These are phyloP conservation scores for Penicillium corylophilum DNA, from an alignment of 2,329 filamentous ascomycete genomes.

Conservation along the genomic window DNA sequence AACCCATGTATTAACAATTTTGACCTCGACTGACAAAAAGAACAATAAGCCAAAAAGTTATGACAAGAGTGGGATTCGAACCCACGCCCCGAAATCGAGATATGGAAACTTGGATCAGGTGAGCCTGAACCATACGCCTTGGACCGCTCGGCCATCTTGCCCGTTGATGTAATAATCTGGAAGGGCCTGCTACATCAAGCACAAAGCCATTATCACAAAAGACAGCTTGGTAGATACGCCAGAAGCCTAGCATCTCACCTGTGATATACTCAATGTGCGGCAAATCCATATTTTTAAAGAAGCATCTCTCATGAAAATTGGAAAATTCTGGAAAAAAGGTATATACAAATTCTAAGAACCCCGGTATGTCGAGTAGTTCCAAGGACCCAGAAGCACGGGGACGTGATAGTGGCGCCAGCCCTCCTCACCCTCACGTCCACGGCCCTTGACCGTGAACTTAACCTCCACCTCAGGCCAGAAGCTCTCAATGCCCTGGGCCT, in stretches of 20 bases:
- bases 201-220: too few relatives aligned
- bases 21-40: too few relatives aligned
- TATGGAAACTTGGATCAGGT: slow-evolving; percentile 22
- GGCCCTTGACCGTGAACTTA: slow-evolving; percentile 49
- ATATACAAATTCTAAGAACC: slow-evolving; percentile 39
- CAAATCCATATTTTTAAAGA: neutral
- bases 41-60: slow-evolving; percentile 1
- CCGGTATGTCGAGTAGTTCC: slow-evolving; percentile 53
- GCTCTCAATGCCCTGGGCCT: slow-evolving; percentile 47
- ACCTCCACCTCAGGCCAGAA: slow-evolving; percentile 54
- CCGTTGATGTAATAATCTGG: neutral
- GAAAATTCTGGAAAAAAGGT: neutral
- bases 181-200: too few relatives aligned
- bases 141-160: slow-evolving; percentile 35
- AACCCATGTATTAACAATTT: too few relatives aligned
- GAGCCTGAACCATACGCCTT: slow-evolving; percentile 28
- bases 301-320: neutral
- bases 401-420: slow-evolving; percentile 53
- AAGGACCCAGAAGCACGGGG: slow-evolving; percentile 51
- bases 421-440: slow-evolving; percentile 39
- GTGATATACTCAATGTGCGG: neutral
- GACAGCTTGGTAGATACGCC: too few relatives aligned
- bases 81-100: slow-evolving; percentile 24
- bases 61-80: slow-evolving; percentile 26
- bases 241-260: too few relatives aligned